Conservation (phyloP, 2,329 filamentous ascomycete species). For the Hymenotorrendiella dingleyae region DNA sequence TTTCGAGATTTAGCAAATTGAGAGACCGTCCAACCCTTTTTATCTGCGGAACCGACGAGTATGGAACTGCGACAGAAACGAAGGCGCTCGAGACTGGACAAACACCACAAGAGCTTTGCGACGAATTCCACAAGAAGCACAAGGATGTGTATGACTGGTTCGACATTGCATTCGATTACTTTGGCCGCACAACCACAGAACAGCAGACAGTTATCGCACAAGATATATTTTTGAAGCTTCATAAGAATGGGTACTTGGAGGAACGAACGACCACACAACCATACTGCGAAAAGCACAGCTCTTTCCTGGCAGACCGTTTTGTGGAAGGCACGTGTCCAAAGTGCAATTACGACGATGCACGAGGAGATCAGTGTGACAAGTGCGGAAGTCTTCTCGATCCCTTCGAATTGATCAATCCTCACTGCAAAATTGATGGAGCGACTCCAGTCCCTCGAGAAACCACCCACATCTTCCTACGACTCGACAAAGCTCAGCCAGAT, state of each 20-base stretch:
- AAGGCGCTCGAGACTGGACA: slow-evolving; percentile 86
- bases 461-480: slow-evolving; percentile 82
- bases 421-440: slow-evolving; percentile 85
- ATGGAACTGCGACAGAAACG: slow-evolving; percentile 92
- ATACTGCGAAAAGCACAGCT: slow-evolving; percentile 73
- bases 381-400: slow-evolving; percentile 59
- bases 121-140: slow-evolving; percentile 88
- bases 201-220: slow-evolving; percentile 92
- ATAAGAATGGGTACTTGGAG: slow-evolving; percentile 81
- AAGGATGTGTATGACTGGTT: slow-evolving; percentile 95
- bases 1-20: slow-evolving; percentile 72
- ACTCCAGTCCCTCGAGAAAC: slow-evolving; percentile 75
- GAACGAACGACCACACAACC: slow-evolving; percentile 85
- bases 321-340: slow-evolving; percentile 75
- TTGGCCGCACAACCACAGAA: slow-evolving; percentile 83
- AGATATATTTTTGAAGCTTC: slow-evolving; percentile 80
- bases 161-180: slow-evolving; percentile 88
- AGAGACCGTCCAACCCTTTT: slow-evolving; percentile 75
- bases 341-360: slow-evolving; percentile 65
- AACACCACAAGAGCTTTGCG: slow-evolving; percentile 77
- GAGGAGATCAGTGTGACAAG: slow-evolving; percentile 70
- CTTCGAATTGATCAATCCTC: slow-evolving; percentile 68
- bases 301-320: slow-evolving; percentile 80
- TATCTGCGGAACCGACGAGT: slow-evolving; percentile 87
- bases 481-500: slow-evolving; percentile 75